Evolutionary conservation across 1,284 basidiomycete species (phyloP).

Genomic region (Sparassis latifolia): DNA sequence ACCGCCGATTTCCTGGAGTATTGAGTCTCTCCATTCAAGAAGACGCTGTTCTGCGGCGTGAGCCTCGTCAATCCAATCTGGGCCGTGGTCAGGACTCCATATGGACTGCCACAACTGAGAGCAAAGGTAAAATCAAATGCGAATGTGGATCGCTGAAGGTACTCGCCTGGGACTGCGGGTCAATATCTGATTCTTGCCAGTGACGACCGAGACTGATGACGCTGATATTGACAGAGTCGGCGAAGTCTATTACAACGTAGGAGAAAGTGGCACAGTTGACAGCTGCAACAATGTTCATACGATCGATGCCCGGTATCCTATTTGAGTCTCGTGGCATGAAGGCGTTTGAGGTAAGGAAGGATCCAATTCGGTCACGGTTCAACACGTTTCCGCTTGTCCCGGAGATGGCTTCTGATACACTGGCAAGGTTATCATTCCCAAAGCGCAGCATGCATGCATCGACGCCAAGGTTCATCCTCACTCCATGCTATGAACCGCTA

Average conservation of each 20-base stretch:
- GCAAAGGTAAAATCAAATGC: not conserved
- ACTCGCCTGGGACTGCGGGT: not conserved
- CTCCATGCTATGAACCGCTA: not conserved
- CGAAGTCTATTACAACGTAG: conserved; percentile 1
- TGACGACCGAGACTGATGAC: conserved; percentile 2
- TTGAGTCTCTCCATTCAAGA: not conserved
- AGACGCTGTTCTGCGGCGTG: not conserved
- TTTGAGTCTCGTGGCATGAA: not conserved
- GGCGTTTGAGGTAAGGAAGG: not conserved
- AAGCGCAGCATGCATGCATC: not conserved
- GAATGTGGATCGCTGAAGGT: not conserved
- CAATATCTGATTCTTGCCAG: conserved; percentile 1
- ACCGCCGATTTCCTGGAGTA: not conserved
- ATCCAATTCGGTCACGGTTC: not conserved
- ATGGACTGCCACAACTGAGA: not conserved
- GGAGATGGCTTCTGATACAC: not conserved
- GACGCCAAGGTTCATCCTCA: not conserved
- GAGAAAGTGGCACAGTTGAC: not conserved
- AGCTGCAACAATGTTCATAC: conserved; percentile 1
- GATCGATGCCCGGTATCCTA: not conserved
- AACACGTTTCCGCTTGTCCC: not conserved
- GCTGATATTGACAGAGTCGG: not conserved
- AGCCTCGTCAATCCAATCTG: conserved; percentile 6
- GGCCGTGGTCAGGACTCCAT: conserved; percentile 2
- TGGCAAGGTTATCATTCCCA: not conserved